phyloP scores from a whole-genome alignment of 805 yeast species.

The Candida patagonica region DNA sequence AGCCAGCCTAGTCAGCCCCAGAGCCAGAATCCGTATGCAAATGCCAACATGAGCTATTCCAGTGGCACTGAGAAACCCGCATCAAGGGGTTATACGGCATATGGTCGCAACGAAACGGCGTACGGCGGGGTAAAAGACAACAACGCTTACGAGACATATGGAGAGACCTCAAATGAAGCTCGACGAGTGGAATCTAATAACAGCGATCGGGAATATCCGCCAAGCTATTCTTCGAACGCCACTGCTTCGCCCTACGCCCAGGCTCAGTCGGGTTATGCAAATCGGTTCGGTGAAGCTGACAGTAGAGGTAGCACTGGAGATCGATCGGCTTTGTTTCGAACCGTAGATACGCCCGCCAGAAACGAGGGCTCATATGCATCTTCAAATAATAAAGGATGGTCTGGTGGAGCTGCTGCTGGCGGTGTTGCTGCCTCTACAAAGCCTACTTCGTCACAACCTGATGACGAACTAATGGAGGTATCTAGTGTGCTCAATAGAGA shows the following conservation, averaged over 20 bases:
- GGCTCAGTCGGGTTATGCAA: constrained; percentile 14
- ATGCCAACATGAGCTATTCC: constrained; percentile 6
- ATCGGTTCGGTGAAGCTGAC: constrained; percentile 14
- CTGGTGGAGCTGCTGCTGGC: constrained; percentile 4
- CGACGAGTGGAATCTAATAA: too few species aligned
- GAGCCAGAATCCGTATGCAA: constrained; percentile 16
- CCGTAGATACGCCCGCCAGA: constrained; percentile 18
- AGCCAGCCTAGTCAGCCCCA: not conserved
- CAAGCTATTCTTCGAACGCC: constrained; percentile 1
- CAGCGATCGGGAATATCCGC: not conserved
- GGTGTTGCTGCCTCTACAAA: constrained; percentile 1
- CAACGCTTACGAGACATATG: constrained; percentile 9
- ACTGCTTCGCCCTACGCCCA: constrained; percentile 15
- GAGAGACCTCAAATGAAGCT: not conserved
- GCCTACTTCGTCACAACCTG: not conserved
- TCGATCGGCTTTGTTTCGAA: constrained; percentile 9
- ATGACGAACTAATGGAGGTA: constrained; percentile 24
- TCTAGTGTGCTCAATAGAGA: constrained; percentile 17
- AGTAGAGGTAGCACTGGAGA: too few species aligned
- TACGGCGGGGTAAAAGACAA: not conserved
- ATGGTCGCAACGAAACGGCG: constrained; percentile 1
- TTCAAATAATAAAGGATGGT: constrained; percentile 22
- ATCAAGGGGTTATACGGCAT: not conserved
- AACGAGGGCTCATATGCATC: too few species aligned
- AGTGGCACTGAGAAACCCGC: constrained; percentile 1